Percentiles rank a stretch among this genome's conserved stretches.
phyloP scores from a whole-genome alignment of 2,329 filamentous ascomycete genomes.

The Claviceps maximensis region DNA sequence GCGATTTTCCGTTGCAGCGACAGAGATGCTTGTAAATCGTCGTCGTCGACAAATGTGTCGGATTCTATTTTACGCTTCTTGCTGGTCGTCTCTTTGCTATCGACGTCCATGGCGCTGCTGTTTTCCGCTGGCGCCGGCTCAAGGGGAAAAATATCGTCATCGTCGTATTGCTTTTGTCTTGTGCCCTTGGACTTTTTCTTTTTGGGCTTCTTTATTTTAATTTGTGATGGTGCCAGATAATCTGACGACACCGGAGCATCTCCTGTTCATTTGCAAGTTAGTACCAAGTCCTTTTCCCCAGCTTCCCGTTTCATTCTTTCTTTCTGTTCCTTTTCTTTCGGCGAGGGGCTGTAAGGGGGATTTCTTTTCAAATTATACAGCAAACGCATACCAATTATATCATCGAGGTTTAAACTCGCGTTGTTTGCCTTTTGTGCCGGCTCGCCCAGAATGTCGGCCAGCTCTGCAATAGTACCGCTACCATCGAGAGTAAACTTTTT shows the following conservation, averaged over 20 bases:
- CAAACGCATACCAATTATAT: constrained; percentile 41
- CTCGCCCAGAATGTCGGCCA: constrained; percentile 41
- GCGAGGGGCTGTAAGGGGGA: no score
- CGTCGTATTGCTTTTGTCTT: constrained; percentile 52
- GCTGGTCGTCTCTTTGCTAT: constrained; percentile 35
- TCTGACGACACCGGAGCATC: constrained; percentile 48
- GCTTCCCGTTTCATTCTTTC: no score
- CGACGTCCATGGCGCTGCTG: constrained; percentile 60
- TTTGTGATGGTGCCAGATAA: constrained; percentile 72
- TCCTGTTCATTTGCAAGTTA: constrained; percentile 7
- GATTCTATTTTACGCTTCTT: constrained; percentile 55
- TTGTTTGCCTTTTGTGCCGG: constrained; percentile 45
- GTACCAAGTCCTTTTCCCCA: no score
- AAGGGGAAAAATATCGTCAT: constrained; percentile 44
- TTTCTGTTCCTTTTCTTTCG: no score
- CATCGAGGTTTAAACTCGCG: constrained; percentile 68
- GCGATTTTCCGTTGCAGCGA: constrained; percentile 71
- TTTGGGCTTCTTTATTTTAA: constrained; percentile 91
- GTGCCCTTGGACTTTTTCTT: constrained; percentile 79
- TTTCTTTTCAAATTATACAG: no score
- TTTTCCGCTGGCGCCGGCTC: constrained; percentile 23
- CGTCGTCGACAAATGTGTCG: constrained; percentile 71
- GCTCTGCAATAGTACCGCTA: constrained; percentile 54
- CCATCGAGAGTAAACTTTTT: constrained; percentile 82
- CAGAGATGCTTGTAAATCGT: constrained; percentile 77